Conservation (phyloP, 2,329 filamentous ascomycete genomes). For the Pseudogymnoascus sp. region DNA sequence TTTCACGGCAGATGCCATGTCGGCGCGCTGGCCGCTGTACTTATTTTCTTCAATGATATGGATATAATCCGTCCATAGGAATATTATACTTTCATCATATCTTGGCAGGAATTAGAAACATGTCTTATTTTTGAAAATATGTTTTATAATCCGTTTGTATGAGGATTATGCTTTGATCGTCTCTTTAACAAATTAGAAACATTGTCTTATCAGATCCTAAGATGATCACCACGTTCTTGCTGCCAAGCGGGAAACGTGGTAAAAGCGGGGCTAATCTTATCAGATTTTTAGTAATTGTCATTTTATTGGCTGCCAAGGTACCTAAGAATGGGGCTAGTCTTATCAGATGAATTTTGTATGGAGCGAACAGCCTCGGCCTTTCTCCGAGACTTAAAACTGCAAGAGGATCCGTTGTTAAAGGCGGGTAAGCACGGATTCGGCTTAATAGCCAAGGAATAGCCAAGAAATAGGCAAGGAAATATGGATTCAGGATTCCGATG, state of each 20-base stretch:
- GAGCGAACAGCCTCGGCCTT: not conserved
- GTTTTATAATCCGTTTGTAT: not conserved
- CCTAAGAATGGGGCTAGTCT: not conserved
- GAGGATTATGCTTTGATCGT: not conserved
- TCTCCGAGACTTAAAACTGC: not conserved
- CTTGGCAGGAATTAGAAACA: not conserved
- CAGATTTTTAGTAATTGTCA: not conserved
- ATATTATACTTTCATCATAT: not conserved
- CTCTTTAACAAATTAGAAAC: not conserved
- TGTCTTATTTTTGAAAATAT: not conserved
- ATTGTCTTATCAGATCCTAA: not conserved
- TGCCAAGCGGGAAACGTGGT: not conserved
- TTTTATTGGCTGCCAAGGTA: not conserved
- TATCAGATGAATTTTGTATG: not conserved
- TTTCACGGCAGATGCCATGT: not conserved
- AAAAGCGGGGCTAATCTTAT: not conserved
- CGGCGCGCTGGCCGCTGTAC: not conserved
- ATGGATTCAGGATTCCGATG: not conserved
- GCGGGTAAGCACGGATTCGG: not conserved
- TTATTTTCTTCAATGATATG: not conserved
- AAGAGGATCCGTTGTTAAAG: not conserved
- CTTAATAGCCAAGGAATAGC: not conserved
- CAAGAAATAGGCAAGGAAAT: not conserved
- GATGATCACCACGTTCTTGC: not conserved
- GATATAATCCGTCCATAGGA: not conserved